These are phyloP conservation scores for Arthroderma sp. DNA, from an alignment of 2,329 filamentous ascomycete species.

Conservation along the genomic window DNA sequence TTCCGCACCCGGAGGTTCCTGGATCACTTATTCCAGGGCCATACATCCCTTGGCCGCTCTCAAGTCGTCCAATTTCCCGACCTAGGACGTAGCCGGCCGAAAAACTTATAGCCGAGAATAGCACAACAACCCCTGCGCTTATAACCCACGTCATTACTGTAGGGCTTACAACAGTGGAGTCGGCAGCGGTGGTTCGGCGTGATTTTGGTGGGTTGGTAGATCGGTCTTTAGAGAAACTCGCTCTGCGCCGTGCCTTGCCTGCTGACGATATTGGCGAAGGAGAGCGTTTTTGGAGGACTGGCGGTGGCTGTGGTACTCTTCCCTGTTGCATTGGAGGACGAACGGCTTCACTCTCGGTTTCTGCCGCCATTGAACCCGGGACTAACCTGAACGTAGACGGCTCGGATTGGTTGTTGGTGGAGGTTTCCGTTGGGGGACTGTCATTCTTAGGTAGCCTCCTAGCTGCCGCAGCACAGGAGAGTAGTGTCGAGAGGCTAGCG, in stretches of 20 bases:
- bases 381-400: constrained; percentile 45
- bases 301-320: not conserved
- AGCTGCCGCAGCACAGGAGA: constrained; percentile 89
- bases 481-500: constrained; percentile 82
- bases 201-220: constrained; percentile 22
- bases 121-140: constrained; percentile 50
- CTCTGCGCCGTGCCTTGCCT: constrained; percentile 14
- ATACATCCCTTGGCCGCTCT: constrained; percentile 26
- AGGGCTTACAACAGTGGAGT: constrained; percentile 35
- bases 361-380: constrained; percentile 45
- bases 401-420: constrained; percentile 21
- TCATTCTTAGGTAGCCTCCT: constrained; percentile 58
- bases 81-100: constrained; percentile 51
- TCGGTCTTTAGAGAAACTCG: constrained; percentile 28
- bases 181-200: constrained; percentile 19
- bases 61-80: constrained; percentile 43
- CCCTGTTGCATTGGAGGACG: constrained; percentile 7
- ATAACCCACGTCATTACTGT: constrained; percentile 54
- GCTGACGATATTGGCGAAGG: constrained; percentile 14
- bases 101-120: constrained; percentile 52
- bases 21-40: constrained; percentile 14
- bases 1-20: constrained; percentile 25
- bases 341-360: constrained; percentile 9
- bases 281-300: constrained; percentile 9
- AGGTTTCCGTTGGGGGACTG: constrained; percentile 14